phyloP scores from a whole-genome alignment of 1,139 yeast species.

The Zhuliangozyma parablackwelliae region DNA sequence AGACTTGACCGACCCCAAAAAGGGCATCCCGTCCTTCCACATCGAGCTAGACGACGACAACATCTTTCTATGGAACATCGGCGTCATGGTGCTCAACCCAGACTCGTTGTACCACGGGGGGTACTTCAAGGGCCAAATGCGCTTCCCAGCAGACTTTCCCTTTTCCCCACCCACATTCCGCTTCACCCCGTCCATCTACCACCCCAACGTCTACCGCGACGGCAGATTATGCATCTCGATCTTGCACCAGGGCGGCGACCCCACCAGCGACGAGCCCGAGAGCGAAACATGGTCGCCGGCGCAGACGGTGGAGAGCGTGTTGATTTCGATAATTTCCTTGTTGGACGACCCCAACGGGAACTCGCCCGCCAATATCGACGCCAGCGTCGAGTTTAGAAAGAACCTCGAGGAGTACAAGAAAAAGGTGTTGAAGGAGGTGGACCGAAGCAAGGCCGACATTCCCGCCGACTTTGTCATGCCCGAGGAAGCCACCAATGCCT shows the following conservation, averaged over 20 bases:
- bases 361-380: conserved; percentile 96
- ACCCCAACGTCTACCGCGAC: conserved; percentile 91
- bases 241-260: conserved; percentile 85
- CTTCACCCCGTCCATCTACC: conserved; percentile 92
- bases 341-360: conserved; percentile 90
- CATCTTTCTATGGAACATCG: conserved; percentile 88
- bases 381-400: conserved; percentile 87
- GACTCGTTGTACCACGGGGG: conserved; percentile 95
- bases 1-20: conserved; percentile 90
- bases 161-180: conserved; percentile 87
- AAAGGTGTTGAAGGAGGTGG: conserved; percentile 79
- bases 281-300: conserved; percentile 96
- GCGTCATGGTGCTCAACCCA: conserved; percentile 85
- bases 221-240: conserved; percentile 92
- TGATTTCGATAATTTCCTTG: conserved; percentile 83
- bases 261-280: conserved; percentile 86
- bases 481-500: conserved; percentile 54
- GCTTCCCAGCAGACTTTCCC: conserved; percentile 88
- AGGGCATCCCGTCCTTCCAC: conserved; percentile 87
- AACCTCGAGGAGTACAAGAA: conserved; percentile 75
- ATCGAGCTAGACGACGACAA: conserved; percentile 85
- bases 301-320: conserved; percentile 87
- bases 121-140: conserved; percentile 91
- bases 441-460: conserved; percentile 74
- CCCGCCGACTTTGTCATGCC: conserved; percentile 88